Evolutionary conservation across 768 basidiomycete species (phyloP), one percentile per base, ranked within the genome.

Genomic region (Nidularia pulvinata): DNA sequence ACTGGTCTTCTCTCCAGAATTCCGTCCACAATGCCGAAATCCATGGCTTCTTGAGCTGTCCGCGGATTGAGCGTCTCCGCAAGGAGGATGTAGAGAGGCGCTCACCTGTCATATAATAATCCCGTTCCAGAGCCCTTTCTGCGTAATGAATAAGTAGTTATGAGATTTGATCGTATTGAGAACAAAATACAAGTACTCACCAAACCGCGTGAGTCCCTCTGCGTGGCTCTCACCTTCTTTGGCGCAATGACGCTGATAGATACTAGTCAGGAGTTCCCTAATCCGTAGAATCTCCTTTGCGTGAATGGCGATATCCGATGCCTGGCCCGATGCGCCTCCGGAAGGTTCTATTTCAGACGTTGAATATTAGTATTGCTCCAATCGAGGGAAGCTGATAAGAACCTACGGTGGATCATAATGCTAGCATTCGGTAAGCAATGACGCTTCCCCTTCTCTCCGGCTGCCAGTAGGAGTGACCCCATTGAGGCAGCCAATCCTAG

Each of bases 311-410:
- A 98, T 96, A 70, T 98, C 96, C 39, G 89, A 88, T 19, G 96
- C 96, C 67, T 96, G 95, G 4, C 96, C 96, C 33, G 91, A 90
- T 45, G 95, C 95, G 37, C 95, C 96, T 51, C 96, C 96, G 35
- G 94, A 96, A 0, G 96, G 96, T 70, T 98, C 95, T 97, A 25
- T n/a, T n/a, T n/a, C n/a, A n/a, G n/a, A n/a, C n/a, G n/a, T n/a
- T n/a, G n/a, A n/a, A n/a, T n/a, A n/a, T n/a, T n/a, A n/a, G n/a
- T n/a, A n/a, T n/a, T n/a, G n/a, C n/a, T n/a, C n/a, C n/a, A n/a
- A n/a, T n/a, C n/a, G n/a, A n/a, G 19, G 37, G 30, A 19, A 51
- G 43, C 55, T 57, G 49, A 58, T 54, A 55, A 34, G 57, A 36
- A 48, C 79, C 56, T 67, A 96, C 95, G 96, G 69, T 98, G 96